Conservation (phyloP, 2,329 filamentous ascomycete genomes). For the Neophaeococcomyces mojaviensis region DNA sequence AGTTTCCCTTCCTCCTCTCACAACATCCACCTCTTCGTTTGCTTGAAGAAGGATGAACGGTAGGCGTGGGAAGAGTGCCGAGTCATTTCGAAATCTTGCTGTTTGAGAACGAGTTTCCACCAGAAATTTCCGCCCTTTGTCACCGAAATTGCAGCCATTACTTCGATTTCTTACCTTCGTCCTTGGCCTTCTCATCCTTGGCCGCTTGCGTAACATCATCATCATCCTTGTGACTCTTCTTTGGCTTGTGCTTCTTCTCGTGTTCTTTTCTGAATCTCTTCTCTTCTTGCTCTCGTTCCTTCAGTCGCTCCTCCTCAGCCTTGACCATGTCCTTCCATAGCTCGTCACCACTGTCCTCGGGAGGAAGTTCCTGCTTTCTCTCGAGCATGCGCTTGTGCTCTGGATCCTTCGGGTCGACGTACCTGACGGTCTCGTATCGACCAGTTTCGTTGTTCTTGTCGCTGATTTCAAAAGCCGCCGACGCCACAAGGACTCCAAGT, state of each 20-base stretch:
- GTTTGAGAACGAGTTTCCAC: too few species aligned
- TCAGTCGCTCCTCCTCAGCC: conserved; percentile 39
- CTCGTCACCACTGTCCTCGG: conserved; percentile 41
- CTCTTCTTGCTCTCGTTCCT: conserved; percentile 33
- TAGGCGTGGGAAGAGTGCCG: too few species aligned
- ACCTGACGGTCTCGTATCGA: conserved; percentile 59
- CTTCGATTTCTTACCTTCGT: conserved; percentile 14
- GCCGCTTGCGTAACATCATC: conserved; percentile 18
- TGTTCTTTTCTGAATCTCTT: conserved; percentile 27
- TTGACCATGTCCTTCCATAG: conserved; percentile 65
- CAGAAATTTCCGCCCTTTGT: conserved; percentile 3
- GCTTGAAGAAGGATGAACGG: too few species aligned
- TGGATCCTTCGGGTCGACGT: conserved; percentile 72
- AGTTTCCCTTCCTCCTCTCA: too few species aligned
- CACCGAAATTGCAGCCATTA: conserved; percentile 1
- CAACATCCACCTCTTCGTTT: too few species aligned
- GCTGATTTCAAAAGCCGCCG: conserved; percentile 70
- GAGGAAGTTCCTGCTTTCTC: conserved; percentile 23
- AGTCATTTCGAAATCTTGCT: too few species aligned
- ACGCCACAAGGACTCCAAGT: conserved; percentile 72
- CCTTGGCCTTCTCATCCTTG: conserved; percentile 15
- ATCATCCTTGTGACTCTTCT: conserved; percentile 16
- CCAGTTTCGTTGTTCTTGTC: conserved; percentile 76
- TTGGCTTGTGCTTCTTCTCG: conserved; percentile 16
- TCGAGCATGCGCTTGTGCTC: conserved; percentile 76